phyloP scores from a whole-genome alignment of 2,329 filamentous ascomycete genomes.

The Penicillium sclerotigenum region DNA sequence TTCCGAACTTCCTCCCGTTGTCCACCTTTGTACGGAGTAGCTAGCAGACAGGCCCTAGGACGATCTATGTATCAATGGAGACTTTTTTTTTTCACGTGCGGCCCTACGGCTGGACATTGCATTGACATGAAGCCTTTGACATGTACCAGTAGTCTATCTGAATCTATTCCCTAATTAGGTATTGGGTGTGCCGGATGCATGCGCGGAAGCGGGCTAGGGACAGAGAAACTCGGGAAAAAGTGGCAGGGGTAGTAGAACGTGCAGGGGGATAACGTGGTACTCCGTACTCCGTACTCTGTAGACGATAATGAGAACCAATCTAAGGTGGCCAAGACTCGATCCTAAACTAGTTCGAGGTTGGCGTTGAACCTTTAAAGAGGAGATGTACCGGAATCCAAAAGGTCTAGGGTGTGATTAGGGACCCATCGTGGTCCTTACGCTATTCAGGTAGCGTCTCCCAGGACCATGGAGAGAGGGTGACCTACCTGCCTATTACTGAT shows the following conservation, averaged over 20 bases:
- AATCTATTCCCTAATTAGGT: neutral
- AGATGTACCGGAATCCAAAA: neutral
- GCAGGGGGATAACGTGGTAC: slow-evolving; percentile 2
- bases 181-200: neutral
- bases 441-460: slow-evolving; percentile 5
- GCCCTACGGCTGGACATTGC: slow-evolving; percentile 15
- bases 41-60: slow-evolving; percentile 8
- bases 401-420: neutral
- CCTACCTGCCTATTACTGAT: neutral
- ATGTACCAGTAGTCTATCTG: neutral
- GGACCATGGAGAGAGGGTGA: slow-evolving; percentile 1
- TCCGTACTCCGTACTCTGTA: too few relatives aligned
- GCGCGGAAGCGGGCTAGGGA: neutral
- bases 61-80: slow-evolving; percentile 22
- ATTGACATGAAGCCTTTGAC: neutral
- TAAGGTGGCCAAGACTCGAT: neutral
- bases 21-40: slow-evolving; percentile 4
- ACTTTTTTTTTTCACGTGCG: slow-evolving; percentile 7
- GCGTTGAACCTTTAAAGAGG: slow-evolving; percentile 9
- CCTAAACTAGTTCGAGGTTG: slow-evolving; percentile 9
- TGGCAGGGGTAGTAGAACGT: neutral
- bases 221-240: neutral
- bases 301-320: neutral
- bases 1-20: slow-evolving; percentile 3
- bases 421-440: neutral